Evolutionary conservation across 441 rosid genomes (phyloP).

Genomic region (Gossypium davidsonii): DNA sequence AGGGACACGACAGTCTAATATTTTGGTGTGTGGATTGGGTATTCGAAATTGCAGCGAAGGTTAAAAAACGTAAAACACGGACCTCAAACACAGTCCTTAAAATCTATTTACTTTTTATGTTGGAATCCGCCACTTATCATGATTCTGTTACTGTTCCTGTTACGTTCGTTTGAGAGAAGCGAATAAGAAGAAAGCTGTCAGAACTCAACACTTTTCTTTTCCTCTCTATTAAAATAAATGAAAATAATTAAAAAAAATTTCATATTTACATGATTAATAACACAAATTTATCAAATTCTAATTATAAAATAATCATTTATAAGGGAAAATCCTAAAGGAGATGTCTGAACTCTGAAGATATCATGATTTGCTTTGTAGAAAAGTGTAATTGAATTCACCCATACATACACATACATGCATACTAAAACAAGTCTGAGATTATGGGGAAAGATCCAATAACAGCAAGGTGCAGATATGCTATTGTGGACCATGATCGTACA

Average conservation of each 20-base stretch:
- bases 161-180: constrained; percentile 23
- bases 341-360: no score
- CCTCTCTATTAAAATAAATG: no score
- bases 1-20: constrained; percentile 26
- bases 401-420: not conserved
- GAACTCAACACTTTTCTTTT: constrained; percentile 10
- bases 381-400: not conserved
- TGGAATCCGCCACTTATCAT: constrained; percentile 52
- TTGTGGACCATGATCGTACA: not conserved
- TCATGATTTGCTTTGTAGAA: not conserved
- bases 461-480: not conserved
- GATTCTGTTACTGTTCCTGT: not conserved
- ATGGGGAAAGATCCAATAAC: not conserved
- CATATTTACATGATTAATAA: no score
- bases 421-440: not conserved
- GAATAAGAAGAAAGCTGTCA: constrained; percentile 32
- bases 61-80: constrained; percentile 27
- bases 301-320: no score
- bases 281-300: no score
- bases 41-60: constrained; percentile 53
- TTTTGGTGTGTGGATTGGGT: constrained; percentile 35
- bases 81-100: constrained; percentile 39
- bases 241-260: no score
- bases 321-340: no score
- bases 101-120: constrained; percentile 26